These are phyloP conservation scores for Penicillium concentricum DNA, from an alignment of 2,329 filamentous ascomycete genomes.

Conservation along the genomic window DNA sequence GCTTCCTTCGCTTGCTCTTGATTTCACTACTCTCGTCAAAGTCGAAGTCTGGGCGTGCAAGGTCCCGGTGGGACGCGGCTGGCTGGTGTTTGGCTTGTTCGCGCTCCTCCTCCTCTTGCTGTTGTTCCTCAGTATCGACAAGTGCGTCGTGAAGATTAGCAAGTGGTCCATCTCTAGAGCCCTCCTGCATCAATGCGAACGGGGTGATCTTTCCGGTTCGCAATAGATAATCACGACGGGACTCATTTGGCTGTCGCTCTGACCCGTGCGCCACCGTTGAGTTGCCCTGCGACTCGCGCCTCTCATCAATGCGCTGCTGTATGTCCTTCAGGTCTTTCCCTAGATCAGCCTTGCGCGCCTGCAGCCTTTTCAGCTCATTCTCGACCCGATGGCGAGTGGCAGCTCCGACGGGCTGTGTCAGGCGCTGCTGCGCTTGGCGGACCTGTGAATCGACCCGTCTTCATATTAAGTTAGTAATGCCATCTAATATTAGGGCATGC, in stretches of 20 bases:
- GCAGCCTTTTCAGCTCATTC: constrained; percentile 63
- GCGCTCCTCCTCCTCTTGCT: constrained; percentile 51
- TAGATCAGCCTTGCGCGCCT: constrained; percentile 63
- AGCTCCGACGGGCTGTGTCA: constrained; percentile 55
- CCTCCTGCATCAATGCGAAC: constrained; percentile 74
- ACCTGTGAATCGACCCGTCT: constrained; percentile 66
- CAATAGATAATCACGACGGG: constrained; percentile 83
- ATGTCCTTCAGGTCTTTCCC: constrained; percentile 78
- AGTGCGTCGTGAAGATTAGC: constrained; percentile 75
- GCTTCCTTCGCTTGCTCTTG: constrained; percentile 37
- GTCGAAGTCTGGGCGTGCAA: constrained; percentile 71
- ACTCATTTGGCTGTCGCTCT: constrained; percentile 71
- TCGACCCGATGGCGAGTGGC: constrained; percentile 48
- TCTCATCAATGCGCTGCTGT: constrained; percentile 72
- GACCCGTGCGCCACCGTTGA: constrained; percentile 45
- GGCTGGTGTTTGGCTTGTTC: constrained; percentile 39
- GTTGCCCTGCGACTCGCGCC: constrained; percentile 59
- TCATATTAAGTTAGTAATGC: neutral
- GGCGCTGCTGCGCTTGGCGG: constrained; percentile 56
- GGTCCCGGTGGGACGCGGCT: constrained; percentile 67
- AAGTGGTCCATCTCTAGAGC: constrained; percentile 57
- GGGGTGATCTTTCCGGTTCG: constrained; percentile 97
- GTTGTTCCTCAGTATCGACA: constrained; percentile 75
- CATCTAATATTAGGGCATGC: neutral
- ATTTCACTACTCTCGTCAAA: constrained; percentile 42